Percentiles rank a stretch among this genome's conserved stretches.
These are phyloP conservation scores for Leucoagaricus sp. DNA, from an alignment of 1,284 basidiomycete genomes.

Conservation along the genomic window DNA sequence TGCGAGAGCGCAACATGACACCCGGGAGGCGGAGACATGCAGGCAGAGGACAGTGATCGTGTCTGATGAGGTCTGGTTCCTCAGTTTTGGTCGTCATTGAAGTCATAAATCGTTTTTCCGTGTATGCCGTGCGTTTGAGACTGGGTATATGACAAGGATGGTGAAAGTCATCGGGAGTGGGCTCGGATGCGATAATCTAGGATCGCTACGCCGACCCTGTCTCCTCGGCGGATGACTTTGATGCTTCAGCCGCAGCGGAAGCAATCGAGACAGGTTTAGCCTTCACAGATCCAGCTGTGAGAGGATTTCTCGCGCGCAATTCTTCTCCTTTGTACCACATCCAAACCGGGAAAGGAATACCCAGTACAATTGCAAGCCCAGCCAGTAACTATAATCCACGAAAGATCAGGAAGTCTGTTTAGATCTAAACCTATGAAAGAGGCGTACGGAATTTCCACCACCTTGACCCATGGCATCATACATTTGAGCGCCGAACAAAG, in stretches of 20 bases:
- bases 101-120: too few relatives aligned
- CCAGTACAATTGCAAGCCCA: slow-evolving; percentile 46
- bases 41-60: too few relatives aligned
- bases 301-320: slow-evolving; percentile 32
- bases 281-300: slow-evolving; percentile 18
- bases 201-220: neutral
- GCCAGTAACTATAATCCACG: slow-evolving; percentile 30
- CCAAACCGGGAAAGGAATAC: slow-evolving; percentile 69
- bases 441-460: slow-evolving; percentile 56
- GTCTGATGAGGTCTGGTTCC: too few relatives aligned
- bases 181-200: too few relatives aligned
- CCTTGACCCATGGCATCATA: slow-evolving; percentile 62
- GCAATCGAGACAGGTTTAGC: neutral
- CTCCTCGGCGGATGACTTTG: neutral
- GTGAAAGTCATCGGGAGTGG: too few relatives aligned
- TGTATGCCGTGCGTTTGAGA: too few relatives aligned
- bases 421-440: neutral
- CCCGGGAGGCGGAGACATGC: too few relatives aligned
- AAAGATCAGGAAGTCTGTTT: slow-evolving; percentile 17
- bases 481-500: slow-evolving; percentile 72
- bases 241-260: neutral
- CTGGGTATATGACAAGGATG: too few relatives aligned
- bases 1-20: too few relatives aligned
- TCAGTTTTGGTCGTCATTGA: too few relatives aligned
- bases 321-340: slow-evolving; percentile 61